A percentile compares a stretch with the other conserved stretches of the same genome.
phyloP scores from a whole-genome alignment of 1,284 basidiomycete species.

The Ceratobasidium sp. region DNA sequence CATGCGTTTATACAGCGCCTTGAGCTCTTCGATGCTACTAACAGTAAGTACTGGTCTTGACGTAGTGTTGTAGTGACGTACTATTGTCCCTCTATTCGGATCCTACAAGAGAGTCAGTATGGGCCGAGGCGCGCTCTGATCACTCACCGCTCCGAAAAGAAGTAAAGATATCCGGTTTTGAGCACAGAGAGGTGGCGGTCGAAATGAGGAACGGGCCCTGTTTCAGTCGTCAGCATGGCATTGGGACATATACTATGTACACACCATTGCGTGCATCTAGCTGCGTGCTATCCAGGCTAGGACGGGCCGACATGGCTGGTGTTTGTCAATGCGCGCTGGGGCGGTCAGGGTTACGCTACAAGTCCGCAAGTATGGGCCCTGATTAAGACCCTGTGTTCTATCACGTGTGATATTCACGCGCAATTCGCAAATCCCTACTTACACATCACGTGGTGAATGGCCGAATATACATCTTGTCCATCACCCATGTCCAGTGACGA shows the following conservation, averaged over 20 bases:
- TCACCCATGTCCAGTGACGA: neutral
- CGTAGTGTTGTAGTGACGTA: slow-evolving; percentile 53
- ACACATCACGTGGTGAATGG: neutral
- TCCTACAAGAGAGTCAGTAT: slow-evolving; percentile 56
- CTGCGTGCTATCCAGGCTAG: slow-evolving; percentile 24
- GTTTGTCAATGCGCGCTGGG: slow-evolving; percentile 11
- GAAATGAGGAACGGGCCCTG: slow-evolving; percentile 70
- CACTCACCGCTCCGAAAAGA: slow-evolving; percentile 82
- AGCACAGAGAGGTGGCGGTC: slow-evolving; percentile 71
- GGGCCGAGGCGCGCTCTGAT: slow-evolving; percentile 35
- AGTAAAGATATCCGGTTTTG: slow-evolving; percentile 75
- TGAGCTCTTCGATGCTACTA: slow-evolving; percentile 30
- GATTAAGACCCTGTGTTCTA: neutral
- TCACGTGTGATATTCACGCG: neutral
- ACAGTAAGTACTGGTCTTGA: neutral
- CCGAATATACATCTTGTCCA: neutral
- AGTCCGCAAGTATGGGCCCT: neutral
- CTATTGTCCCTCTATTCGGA: slow-evolving; percentile 82
- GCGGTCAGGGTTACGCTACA: slow-evolving; percentile 22
- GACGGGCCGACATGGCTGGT: slow-evolving; percentile 21
- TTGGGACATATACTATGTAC: neutral
- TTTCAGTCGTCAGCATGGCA: slow-evolving; percentile 38
- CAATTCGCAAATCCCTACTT: neutral
- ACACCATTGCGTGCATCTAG: slow-evolving; percentile 30
- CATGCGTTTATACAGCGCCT: slow-evolving; percentile 36